These are phyloP conservation scores for Wakefieldia striispora DNA, from an alignment of 768 basidiomycete species.

Conservation along the genomic window DNA sequence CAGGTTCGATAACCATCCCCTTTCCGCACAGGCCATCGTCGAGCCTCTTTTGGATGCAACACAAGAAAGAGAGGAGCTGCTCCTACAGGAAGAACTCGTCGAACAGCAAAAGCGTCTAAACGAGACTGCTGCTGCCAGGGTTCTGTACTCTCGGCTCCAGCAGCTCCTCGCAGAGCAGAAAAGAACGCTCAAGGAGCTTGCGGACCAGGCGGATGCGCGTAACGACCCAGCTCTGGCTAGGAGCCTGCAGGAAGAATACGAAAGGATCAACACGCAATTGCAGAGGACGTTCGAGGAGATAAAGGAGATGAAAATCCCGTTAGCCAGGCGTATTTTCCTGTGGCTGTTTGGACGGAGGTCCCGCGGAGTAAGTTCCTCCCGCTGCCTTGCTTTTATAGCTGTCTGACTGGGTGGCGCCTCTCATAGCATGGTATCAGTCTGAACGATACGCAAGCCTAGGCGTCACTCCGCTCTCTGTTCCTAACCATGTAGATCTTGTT, in stretches of 20 bases:
- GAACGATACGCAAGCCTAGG: not conserved
- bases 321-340: conserved; percentile 8
- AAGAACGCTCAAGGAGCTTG: conserved; percentile 11
- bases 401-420: not conserved
- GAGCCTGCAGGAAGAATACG: conserved; percentile 13
- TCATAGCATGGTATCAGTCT: conserved; percentile 6
- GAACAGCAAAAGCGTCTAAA: conserved; percentile 12
- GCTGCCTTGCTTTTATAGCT: no score
- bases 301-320: conserved; percentile 15
- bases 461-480: no score
- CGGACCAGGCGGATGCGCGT: conserved; percentile 14
- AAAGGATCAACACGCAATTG: conserved; percentile 4
- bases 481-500: no score
- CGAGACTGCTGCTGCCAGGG: conserved; percentile 23
- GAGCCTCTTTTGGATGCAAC: not conserved
- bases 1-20: not conserved
- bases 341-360: conserved; percentile 7
- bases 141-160: conserved; percentile 16
- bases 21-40: not conserved
- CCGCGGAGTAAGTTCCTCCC: conserved; percentile 4
- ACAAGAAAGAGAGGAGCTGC: not conserved
- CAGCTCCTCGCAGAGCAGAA: conserved; percentile 17
- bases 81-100: conserved; percentile 22
- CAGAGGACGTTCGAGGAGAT: conserved; percentile 23
- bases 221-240: conserved; percentile 10